Conservation (phyloP, 768 basidiomycete genomes). For the Sporobolomyces pararoseus region DNA sequence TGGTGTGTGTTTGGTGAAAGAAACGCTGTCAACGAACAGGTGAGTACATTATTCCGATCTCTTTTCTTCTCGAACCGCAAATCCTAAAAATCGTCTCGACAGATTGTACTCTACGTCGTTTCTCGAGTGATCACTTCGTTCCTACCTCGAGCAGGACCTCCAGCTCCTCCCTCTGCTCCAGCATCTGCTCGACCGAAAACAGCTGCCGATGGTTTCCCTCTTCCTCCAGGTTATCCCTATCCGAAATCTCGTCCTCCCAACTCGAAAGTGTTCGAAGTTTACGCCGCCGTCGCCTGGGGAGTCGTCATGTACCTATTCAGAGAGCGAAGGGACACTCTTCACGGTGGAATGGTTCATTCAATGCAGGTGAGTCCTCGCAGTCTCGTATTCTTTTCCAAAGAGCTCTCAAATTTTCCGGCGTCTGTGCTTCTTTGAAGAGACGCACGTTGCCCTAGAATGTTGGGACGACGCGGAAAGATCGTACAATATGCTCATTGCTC, state of each 20-base stretch:
- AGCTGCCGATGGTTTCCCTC: constrained; percentile 28
- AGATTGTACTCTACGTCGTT: constrained; percentile 96
- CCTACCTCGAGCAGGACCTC: constrained; percentile 67
- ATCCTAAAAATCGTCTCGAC: too few species aligned
- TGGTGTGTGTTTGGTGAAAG: constrained; percentile 69
- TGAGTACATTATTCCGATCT: constrained; percentile 49
- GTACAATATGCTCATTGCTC: neutral
- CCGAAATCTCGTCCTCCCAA: constrained; percentile 71
- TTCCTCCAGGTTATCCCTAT: constrained; percentile 49
- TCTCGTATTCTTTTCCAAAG: too few species aligned
- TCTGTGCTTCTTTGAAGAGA: neutral
- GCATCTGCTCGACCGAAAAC: constrained; percentile 38
- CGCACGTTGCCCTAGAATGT: neutral
- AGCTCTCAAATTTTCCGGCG: too few species aligned
- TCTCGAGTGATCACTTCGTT: constrained; percentile 88
- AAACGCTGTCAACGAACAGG: constrained; percentile 87
- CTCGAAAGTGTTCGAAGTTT: constrained; percentile 74
- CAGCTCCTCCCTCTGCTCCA: constrained; percentile 53
- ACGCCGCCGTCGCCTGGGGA: constrained; percentile 88
- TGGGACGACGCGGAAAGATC: too few species aligned
- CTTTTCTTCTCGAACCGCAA: too few species aligned
- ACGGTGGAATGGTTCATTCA: constrained; percentile 92
- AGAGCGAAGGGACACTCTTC: constrained; percentile 79
- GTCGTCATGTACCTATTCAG: constrained; percentile 95
- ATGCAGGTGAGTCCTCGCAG: constrained; percentile 66